Percentiles rank a stretch among this genome's conserved stretches.
Conservation (phyloP, 331 rosid genomes). For the Rosa hybrid region DNA sequence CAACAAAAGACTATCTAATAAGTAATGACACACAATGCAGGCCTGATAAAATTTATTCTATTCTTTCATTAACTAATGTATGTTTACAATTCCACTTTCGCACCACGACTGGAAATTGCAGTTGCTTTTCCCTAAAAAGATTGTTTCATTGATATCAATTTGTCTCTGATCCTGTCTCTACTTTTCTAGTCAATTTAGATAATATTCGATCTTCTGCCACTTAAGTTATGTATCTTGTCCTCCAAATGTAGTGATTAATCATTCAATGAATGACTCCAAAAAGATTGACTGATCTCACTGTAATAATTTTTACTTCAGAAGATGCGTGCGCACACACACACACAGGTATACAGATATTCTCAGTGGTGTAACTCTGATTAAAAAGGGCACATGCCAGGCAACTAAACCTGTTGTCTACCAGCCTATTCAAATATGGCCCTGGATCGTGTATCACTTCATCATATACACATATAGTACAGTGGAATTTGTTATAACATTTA, state of each 20-base stretch:
- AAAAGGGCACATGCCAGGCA: not conserved
- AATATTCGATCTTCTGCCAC: not conserved
- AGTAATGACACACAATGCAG: not conserved
- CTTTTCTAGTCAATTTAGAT: slow-evolving; percentile 1
- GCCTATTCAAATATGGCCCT: not conserved
- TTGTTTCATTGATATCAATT: not conserved
- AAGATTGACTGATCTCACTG: not conserved
- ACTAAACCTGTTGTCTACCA: not conserved
- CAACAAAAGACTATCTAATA: not conserved
- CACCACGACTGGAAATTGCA: not conserved
- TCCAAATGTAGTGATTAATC: not conserved
- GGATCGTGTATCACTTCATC: not conserved
- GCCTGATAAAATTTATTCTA: not conserved
- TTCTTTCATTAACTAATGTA: not conserved
- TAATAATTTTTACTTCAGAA: not conserved
- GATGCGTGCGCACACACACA: not conserved
- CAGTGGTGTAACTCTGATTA: not conserved
- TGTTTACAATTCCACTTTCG: slow-evolving; percentile 13
- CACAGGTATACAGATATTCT: not conserved
- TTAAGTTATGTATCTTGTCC: not conserved
- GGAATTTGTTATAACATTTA: not conserved
- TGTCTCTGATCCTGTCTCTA: slow-evolving; percentile 1
- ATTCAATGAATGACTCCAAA: not conserved
- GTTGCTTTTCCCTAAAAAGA: slow-evolving; percentile 16
- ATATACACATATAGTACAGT: not conserved